phyloP scores from a whole-genome alignment of 108 stramenopile species.

The Cyclotella kingstonii region DNA sequence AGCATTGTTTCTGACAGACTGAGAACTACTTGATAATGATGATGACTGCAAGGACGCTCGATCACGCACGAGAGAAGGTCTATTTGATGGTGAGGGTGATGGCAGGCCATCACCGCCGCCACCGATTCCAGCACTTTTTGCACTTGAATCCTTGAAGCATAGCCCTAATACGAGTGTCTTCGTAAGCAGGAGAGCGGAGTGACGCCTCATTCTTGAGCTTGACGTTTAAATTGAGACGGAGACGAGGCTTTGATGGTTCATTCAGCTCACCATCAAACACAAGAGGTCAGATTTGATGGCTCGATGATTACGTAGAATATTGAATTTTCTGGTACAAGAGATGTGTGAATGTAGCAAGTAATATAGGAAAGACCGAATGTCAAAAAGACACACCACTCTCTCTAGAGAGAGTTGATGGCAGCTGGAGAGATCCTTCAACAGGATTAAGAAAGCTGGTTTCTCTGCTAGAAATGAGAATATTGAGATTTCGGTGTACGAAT shows the following conservation, averaged over 20 bases:
- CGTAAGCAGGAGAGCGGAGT: conserved; percentile 5
- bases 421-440: too few relatives aligned
- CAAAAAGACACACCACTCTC: too few relatives aligned
- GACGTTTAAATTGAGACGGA: background rate
- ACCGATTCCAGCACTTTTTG: conserved; percentile 2
- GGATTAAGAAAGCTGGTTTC: too few relatives aligned
- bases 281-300: too few relatives aligned
- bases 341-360: too few relatives aligned
- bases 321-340: too few relatives aligned
- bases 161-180: conserved; percentile 4
- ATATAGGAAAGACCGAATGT: too few relatives aligned
- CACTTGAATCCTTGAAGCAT: background rate
- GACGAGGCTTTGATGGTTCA: background rate
- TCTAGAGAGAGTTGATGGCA: too few relatives aligned
- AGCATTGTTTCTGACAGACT: background rate
- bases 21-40: background rate
- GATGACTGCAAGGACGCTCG: conserved; percentile 1
- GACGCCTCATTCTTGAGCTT: conserved; percentile 10
- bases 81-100: background rate
- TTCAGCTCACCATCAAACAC: too few relatives aligned
- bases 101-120: background rate
- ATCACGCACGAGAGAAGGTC: background rate
- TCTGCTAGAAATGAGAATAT: too few relatives aligned
- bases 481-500: too few relatives aligned
- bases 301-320: too few relatives aligned